Percentiles rank a stretch among this genome's conserved stretches.
Evolutionary conservation across 2,329 filamentous ascomycete species (phyloP).

Genomic region (Ustilaginoidea virens): DNA sequence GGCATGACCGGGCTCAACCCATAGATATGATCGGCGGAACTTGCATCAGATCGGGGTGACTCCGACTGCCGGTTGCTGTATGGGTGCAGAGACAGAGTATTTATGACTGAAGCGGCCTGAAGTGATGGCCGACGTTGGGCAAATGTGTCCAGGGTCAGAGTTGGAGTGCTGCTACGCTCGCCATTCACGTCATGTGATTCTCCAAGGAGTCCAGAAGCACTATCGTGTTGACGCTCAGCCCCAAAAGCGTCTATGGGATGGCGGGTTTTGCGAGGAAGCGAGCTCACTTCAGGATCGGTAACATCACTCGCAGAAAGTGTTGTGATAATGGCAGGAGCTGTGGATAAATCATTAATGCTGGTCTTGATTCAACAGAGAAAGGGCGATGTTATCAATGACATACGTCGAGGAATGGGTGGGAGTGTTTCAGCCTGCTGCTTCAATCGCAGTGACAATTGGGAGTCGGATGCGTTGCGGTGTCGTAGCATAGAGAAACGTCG

Average conservation of each 20-base stretch:
- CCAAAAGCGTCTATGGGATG: conserved; percentile 32
- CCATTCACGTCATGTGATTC: conserved; percentile 8
- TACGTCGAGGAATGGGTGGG: conserved; percentile 45
- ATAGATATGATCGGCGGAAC: conserved; percentile 50
- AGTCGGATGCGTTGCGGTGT: conserved; percentile 86
- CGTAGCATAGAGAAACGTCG: conserved; percentile 57
- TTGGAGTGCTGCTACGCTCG: conserved; percentile 15
- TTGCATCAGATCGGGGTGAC: conserved; percentile 80
- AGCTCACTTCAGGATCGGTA: too few relatives aligned
- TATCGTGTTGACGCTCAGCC: conserved; percentile 9
- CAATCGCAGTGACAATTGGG: conserved; percentile 63
- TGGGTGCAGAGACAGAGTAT: conserved; percentile 31
- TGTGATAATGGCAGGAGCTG: conserved; percentile 68
- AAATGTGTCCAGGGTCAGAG: conserved; percentile 41
- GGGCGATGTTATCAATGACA: conserved; percentile 10
- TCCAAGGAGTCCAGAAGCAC: background rate
- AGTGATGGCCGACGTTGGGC: conserved; percentile 15
- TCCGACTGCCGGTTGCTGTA: conserved; percentile 39
- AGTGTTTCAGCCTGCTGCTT: conserved; percentile 48
- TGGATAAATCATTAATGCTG: conserved; percentile 2
- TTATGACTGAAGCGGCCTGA: conserved; percentile 13
- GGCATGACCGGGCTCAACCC: conserved; percentile 45
- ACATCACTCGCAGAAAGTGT: conserved; percentile 69
- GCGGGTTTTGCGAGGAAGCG: conserved; percentile 35
- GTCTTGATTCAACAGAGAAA: background rate